Evolutionary conservation across 2,329 filamentous ascomycete genomes (phyloP).

Genomic region (Calonectria fujianensis): DNA sequence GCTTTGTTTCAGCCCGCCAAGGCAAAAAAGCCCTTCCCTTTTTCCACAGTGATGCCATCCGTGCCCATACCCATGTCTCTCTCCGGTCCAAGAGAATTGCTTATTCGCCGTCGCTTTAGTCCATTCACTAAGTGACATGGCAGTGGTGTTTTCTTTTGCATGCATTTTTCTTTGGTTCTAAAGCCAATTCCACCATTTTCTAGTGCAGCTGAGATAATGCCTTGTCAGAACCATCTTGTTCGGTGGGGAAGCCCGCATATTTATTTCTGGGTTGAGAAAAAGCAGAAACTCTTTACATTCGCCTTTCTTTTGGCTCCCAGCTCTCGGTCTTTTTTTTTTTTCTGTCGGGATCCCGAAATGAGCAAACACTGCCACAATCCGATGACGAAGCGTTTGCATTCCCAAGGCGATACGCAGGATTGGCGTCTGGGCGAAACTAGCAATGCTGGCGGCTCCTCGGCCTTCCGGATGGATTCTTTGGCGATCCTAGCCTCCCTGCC

Average conservation of each 20-base stretch:
- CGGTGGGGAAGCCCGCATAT: slow-evolving; percentile 24
- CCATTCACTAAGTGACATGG: slow-evolving; percentile 15
- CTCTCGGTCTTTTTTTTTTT: slow-evolving; percentile 21
- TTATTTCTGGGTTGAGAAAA: slow-evolving; percentile 8
- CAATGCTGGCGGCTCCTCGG: slow-evolving; percentile 14
- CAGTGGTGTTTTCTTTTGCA: slow-evolving; percentile 15
- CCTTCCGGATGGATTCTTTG: slow-evolving; percentile 33
- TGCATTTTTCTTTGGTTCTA: slow-evolving; percentile 11
- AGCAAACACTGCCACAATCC: slow-evolving; percentile 45
- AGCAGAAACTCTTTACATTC: slow-evolving; percentile 17
- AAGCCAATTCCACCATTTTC: slow-evolving; percentile 15
- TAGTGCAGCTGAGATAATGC: slow-evolving; percentile 18
- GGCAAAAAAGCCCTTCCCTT: slow-evolving; percentile 42
- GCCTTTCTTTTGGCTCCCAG: slow-evolving; percentile 30
- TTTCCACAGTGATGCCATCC: slow-evolving; percentile 35
- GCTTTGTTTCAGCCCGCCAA: slow-evolving; percentile 43
- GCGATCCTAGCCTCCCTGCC: slow-evolving; percentile 38
- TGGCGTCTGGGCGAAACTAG: slow-evolving; percentile 20
- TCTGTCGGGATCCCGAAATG: slow-evolving; percentile 39
- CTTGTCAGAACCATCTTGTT: slow-evolving; percentile 28
- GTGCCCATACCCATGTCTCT: slow-evolving; percentile 48
- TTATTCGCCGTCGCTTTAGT: slow-evolving; percentile 26
- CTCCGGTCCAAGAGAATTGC: slow-evolving; percentile 35
- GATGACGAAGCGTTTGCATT: slow-evolving; percentile 43
- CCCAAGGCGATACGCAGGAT: slow-evolving; percentile 36